Conservation (phyloP, 2,329 filamentous ascomycete species). For the Xylaria arbuscula region DNA sequence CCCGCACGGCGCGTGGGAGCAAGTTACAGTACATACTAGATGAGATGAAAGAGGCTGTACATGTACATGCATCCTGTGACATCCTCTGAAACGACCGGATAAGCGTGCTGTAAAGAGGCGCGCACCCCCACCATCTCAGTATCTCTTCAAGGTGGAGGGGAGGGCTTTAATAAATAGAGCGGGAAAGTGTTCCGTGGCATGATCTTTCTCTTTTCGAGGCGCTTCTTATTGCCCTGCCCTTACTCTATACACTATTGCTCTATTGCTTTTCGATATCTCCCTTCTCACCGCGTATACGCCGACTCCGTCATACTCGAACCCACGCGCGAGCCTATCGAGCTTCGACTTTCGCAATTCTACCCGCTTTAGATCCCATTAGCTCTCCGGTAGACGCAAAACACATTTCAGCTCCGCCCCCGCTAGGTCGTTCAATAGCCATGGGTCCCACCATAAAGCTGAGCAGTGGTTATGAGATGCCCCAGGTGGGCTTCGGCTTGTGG, state of each 20-base stretch:
- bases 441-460: slow-evolving; percentile 68
- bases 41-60: slow-evolving; percentile 25
- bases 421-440: slow-evolving; percentile 34
- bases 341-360: slow-evolving; percentile 15
- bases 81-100: slow-evolving; percentile 35
- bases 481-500: slow-evolving; percentile 84
- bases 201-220: slow-evolving; percentile 8
- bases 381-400: background rate
- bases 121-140: slow-evolving; percentile 20
- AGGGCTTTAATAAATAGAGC: slow-evolving; percentile 25
- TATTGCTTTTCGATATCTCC: background rate
- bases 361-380: slow-evolving; percentile 9
- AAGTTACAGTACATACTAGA: slow-evolving; percentile 11
- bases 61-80: slow-evolving; percentile 33
- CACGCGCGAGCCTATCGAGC: slow-evolving; percentile 23
- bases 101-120: slow-evolving; percentile 28
- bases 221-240: background rate
- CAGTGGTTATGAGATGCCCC: slow-evolving; percentile 76
- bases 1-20: slow-evolving; percentile 28
- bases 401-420: slow-evolving; percentile 3
- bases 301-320: slow-evolving; percentile 12
- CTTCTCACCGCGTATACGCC: slow-evolving; percentile 24
- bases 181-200: slow-evolving; percentile 3
- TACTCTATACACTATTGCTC: background rate
- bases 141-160: slow-evolving; percentile 2